These are phyloP conservation scores for Rickenella mellea DNA, from an alignment of 768 basidiomycete species.

Conservation along the genomic window DNA sequence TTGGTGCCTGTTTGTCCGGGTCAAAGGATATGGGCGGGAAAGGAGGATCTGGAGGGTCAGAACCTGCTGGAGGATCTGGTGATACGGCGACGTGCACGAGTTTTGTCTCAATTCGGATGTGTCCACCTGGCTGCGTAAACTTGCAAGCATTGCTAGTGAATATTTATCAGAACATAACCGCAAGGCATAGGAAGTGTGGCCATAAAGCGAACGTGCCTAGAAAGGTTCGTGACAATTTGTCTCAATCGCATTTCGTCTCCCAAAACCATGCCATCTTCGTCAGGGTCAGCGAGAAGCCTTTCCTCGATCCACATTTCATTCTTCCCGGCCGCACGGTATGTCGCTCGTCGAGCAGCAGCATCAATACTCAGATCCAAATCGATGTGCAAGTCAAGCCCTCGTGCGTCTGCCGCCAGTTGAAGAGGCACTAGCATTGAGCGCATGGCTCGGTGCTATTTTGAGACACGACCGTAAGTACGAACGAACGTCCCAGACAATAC, in stretches of 20 bases:
- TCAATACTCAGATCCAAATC: constrained; percentile 64
- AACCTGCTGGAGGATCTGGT: no score
- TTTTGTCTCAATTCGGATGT: constrained; percentile 24
- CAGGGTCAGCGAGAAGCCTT: not conserved
- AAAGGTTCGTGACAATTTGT: constrained; percentile 23
- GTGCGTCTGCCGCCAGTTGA: constrained; percentile 56
- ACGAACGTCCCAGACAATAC: no score
- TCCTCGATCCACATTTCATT: not conserved
- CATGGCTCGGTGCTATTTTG: constrained; percentile 60
- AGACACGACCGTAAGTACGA: no score
- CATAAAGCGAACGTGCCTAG: constrained; percentile 38
- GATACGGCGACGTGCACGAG: not conserved
- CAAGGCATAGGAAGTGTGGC: not conserved
- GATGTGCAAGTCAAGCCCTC: constrained; percentile 55
- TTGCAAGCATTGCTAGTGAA: constrained; percentile 17
- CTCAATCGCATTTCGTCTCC: constrained; percentile 30
- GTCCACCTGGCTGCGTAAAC: constrained; percentile 10
- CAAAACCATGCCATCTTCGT: constrained; percentile 18
- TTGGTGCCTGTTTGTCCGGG: no score
- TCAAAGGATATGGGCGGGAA: no score
- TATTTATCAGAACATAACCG: not conserved
- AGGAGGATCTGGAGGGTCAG: no score
- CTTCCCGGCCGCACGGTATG: constrained; percentile 41
- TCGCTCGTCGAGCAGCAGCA: constrained; percentile 48
- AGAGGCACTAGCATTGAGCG: constrained; percentile 64